phyloP scores from a whole-genome alignment of 768 basidiomycete genomes.

The Auricularia sp. region DNA sequence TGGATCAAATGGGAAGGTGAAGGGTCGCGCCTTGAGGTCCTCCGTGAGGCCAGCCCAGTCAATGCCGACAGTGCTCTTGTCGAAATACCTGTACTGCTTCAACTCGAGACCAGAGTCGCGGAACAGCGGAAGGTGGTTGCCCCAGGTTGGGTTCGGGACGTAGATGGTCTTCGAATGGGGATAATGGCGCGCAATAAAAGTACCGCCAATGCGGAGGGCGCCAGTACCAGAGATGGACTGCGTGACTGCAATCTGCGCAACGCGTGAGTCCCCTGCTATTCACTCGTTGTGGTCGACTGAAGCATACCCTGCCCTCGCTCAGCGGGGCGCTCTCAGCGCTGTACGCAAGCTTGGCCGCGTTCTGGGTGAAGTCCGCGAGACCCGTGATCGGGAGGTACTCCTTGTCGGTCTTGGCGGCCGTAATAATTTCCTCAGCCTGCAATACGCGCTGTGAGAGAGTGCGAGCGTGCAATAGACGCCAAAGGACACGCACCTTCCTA shows the following conservation, averaged over 20 bases:
- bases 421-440: constrained; percentile 70
- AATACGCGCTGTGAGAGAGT: constrained; percentile 6
- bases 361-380: constrained; percentile 72
- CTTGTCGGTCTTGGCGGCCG: constrained; percentile 65
- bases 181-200: constrained; percentile 84
- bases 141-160: constrained; percentile 91
- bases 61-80: constrained; percentile 83
- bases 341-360: constrained; percentile 84
- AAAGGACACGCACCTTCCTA: constrained; percentile 48
- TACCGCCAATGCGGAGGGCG: constrained; percentile 89
- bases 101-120: constrained; percentile 92
- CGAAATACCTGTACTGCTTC: constrained; percentile 85
- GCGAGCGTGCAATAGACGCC: constrained; percentile 1
- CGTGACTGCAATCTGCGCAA: constrained; percentile 61
- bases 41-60: constrained; percentile 86
- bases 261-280: not conserved
- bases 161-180: constrained; percentile 82
- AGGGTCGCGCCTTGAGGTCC: constrained; percentile 60
- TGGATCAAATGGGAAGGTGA: not conserved
- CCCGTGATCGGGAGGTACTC: constrained; percentile 97
- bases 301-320: constrained; percentile 55
- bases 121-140: constrained; percentile 91
- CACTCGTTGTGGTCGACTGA: constrained; percentile 9
- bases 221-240: constrained; percentile 98
- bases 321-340: constrained; percentile 70